Percentiles rank a stretch among this genome's conserved stretches.
Conservation (phyloP, 108 stramenopile genomes). For the Cylindrotheca fusiformis region DNA sequence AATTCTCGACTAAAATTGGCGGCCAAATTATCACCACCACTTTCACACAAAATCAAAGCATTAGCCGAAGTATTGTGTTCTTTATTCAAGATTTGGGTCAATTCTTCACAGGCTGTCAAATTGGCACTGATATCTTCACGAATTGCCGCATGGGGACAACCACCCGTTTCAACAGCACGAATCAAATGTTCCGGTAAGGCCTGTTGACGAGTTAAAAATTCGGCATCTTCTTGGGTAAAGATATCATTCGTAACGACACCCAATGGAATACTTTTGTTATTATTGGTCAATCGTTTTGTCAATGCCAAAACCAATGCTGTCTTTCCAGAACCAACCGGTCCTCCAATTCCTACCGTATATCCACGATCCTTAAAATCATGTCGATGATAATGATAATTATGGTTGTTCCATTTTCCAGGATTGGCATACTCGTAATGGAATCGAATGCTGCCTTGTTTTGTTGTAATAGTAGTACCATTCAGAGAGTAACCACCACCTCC, state of each 20-base stretch:
- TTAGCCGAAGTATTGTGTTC: not conserved
- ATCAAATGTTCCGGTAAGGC: conserved; percentile 82
- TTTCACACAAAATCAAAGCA: conserved; percentile 89
- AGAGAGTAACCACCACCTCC: too few species aligned
- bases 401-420: conserved; percentile 23
- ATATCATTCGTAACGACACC: conserved; percentile 98
- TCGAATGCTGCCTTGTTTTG: too few species aligned
- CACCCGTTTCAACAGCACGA: conserved; percentile 95
- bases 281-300: conserved; percentile 58
- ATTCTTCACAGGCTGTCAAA: conserved; percentile 86
- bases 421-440: conserved; percentile 37
- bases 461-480: too few species aligned
- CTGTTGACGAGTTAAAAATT: conserved; percentile 83
- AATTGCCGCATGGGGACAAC: conserved; percentile 96
- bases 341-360: conserved; percentile 93
- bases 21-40: conserved; percentile 98
- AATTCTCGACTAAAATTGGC: conserved; percentile 94
- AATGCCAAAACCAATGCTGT: conserved; percentile 85
- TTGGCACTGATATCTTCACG: conserved; percentile 97
- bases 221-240: conserved; percentile 97
- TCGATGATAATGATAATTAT: conserved; percentile 11
- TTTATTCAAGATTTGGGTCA: conserved; percentile 52
- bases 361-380: conserved; percentile 54
- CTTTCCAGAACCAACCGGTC: conserved; percentile 90
- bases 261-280: conserved; percentile 29